Evolutionary conservation across 306 rosid species (phyloP).

Genomic region (Dalbergia cochinchinensis): DNA sequence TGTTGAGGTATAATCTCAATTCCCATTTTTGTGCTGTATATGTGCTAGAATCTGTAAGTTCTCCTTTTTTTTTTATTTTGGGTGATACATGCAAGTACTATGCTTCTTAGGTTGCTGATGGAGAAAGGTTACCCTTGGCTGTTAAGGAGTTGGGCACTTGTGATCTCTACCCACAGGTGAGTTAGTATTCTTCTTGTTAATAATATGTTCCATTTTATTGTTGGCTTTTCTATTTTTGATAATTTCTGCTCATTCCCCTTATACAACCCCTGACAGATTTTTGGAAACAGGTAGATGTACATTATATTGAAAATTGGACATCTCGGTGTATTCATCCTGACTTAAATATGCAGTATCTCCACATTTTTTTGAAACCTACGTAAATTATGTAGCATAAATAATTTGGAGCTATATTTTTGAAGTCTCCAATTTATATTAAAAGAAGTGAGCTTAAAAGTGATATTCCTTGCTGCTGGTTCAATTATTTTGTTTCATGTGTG

Average conservation of each 20-base stretch:
- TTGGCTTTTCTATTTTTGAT: constrained; percentile 22
- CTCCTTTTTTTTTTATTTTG: constrained; percentile 8
- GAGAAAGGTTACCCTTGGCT: constrained; percentile 97
- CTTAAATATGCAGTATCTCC: no score
- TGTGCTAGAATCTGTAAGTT: constrained; percentile 22
- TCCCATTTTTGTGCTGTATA: constrained; percentile 27
- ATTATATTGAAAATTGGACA: constrained; percentile 32
- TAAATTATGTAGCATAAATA: neutral
- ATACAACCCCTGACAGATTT: constrained; percentile 33
- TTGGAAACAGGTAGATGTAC: constrained; percentile 16
- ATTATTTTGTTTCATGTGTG: constrained; percentile 34
- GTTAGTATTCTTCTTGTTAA: constrained; percentile 44
- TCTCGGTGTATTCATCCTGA: constrained; percentile 27
- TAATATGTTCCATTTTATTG: constrained; percentile 32
- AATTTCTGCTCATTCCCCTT: constrained; percentile 31
- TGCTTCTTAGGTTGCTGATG: constrained; percentile 84
- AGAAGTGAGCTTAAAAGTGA: constrained; percentile 25
- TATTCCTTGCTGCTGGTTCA: constrained; percentile 37
- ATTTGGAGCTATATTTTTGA: constrained; percentile 25
- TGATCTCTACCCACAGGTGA: constrained; percentile 98
- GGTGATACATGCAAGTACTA: constrained; percentile 40
- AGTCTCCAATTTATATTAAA: constrained; percentile 27
- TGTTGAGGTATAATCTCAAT: constrained; percentile 73
- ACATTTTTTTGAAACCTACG: constrained; percentile 14
- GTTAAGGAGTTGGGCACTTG: constrained; percentile 99